Conservation (phyloP, 768 basidiomycete genomes). For the Kwoniella newhampshirensis region DNA sequence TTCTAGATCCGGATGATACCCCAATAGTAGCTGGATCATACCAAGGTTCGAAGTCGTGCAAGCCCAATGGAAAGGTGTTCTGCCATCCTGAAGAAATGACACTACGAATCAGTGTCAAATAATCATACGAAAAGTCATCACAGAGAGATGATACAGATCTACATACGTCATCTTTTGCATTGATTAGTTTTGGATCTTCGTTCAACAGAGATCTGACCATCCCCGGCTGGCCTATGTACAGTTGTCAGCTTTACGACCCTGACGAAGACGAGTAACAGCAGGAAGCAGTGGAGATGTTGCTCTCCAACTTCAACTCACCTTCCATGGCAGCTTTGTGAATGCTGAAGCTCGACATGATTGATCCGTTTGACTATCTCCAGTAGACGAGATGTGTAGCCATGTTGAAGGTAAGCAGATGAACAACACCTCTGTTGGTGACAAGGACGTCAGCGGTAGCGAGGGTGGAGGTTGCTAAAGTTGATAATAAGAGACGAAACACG, state of each 20-base stretch:
- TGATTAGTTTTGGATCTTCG: conserved; percentile 45
- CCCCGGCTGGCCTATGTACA: conserved; percentile 47
- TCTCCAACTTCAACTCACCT: no score
- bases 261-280: no score
- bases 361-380: background rate
- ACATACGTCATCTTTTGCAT: conserved; percentile 51
- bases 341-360: conserved; percentile 44
- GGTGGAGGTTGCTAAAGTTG: no score
- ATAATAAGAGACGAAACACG: no score
- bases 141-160: no score
- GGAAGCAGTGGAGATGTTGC: conserved; percentile 2
- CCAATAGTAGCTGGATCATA: conserved; percentile 45
- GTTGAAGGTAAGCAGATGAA: no score
- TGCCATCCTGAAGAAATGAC: conserved; percentile 54
- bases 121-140: no score
- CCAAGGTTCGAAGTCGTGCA: conserved; percentile 42
- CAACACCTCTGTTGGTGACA: no score
- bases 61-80: conserved; percentile 54
- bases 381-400: no score
- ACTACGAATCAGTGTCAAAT: no score
- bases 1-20: conserved; percentile 47
- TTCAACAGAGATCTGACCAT: conserved; percentile 47
- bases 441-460: no score
- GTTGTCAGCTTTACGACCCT: no score
- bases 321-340: conserved; percentile 53